Conservation (phyloP, 2,329 filamentous ascomycete genomes). For the Aspergillus amoenus region DNA sequence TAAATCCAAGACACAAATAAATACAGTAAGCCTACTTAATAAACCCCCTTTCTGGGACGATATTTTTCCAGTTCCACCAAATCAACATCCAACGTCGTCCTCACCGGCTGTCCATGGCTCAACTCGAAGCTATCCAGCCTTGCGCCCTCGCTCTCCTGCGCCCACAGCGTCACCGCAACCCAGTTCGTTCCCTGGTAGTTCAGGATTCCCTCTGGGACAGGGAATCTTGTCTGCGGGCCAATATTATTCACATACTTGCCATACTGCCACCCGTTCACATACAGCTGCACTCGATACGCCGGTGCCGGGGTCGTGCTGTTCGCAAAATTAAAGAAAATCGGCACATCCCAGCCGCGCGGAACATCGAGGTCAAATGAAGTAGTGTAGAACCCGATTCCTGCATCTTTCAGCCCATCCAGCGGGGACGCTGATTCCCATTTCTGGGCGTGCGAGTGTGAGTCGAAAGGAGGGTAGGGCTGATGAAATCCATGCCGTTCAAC, state of each 20-base stretch:
- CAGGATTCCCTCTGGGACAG: slow-evolving; percentile 71
- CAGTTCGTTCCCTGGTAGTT: slow-evolving; percentile 71
- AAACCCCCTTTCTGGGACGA: slow-evolving; percentile 49
- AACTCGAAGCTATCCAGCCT: slow-evolving; percentile 57
- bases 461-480: slow-evolving; percentile 47
- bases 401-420: slow-evolving; percentile 40
- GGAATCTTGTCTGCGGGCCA: slow-evolving; percentile 71
- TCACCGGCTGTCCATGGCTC: slow-evolving; percentile 50
- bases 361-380: slow-evolving; percentile 53
- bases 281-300: slow-evolving; percentile 63
- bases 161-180: slow-evolving; percentile 68
- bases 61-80: slow-evolving; percentile 50
- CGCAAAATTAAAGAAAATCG: slow-evolving; percentile 53
- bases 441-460: background rate
- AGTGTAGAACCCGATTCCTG: slow-evolving; percentile 55
- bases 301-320: slow-evolving; percentile 51
- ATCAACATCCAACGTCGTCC: slow-evolving; percentile 51
- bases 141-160: slow-evolving; percentile 57
- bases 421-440: slow-evolving; percentile 37
- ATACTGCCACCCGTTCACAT: slow-evolving; percentile 75
- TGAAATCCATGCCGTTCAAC: slow-evolving; percentile 58
- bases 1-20: background rate
- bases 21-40: slow-evolving; percentile 35
- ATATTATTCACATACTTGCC: slow-evolving; percentile 67
- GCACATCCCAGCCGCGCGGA: slow-evolving; percentile 55